Evolutionary conservation across 495 filamentous ascomycete species (phyloP).

Genomic region (Penicillium soppii): DNA sequence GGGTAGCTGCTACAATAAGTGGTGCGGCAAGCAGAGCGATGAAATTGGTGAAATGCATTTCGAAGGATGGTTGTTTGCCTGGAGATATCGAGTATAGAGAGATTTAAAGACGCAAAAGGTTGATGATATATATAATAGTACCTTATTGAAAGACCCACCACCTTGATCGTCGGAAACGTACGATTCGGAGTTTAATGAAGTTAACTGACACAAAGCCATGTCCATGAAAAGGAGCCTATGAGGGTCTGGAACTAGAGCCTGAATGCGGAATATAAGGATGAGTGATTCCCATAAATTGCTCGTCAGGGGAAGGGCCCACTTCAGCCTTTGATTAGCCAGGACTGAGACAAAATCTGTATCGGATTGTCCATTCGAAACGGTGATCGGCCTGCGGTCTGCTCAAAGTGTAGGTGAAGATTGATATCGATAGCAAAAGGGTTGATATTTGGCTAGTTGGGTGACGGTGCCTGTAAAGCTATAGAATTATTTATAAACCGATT

Average conservation of each 20-base stretch:
- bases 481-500: no score
- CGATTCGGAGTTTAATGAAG: neutral
- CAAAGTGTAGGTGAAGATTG: no score
- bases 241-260: neutral
- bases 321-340: neutral
- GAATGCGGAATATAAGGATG: neutral
- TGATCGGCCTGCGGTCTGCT: no score
- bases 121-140: neutral
- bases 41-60: slow-evolving; percentile 21
- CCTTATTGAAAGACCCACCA: neutral
- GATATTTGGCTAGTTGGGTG: no score
- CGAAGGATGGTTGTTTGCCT: no score
- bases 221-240: neutral
- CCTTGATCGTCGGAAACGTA: neutral
- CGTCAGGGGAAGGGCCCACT: neutral
- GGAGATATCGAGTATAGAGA: no score
- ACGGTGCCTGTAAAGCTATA: no score
- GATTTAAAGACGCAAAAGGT: neutral
- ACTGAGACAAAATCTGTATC: neutral
- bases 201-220: neutral
- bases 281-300: neutral
- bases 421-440: no score
- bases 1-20: slow-evolving; percentile 22
- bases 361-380: no score
- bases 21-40: slow-evolving; percentile 12